phyloP scores from a whole-genome alignment of 306 rosid species.

The Castanea mollissima region DNA sequence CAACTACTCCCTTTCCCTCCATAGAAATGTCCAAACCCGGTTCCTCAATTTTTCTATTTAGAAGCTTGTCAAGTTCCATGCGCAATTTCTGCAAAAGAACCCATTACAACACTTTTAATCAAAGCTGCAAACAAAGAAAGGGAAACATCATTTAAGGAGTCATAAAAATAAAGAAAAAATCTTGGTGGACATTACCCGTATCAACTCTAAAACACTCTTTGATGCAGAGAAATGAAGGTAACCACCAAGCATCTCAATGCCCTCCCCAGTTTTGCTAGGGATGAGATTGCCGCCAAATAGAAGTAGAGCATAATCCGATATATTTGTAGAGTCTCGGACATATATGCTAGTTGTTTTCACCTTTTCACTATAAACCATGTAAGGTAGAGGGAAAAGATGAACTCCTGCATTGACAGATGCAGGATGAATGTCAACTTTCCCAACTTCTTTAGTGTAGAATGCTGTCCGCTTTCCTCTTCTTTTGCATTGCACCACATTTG shows the following conservation, averaged over 20 bases:
- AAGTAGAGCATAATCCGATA: constrained; percentile 89
- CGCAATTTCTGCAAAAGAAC: constrained; percentile 69
- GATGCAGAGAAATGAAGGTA: constrained; percentile 96
- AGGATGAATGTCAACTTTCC: constrained; percentile 95
- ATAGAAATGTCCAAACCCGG: constrained; percentile 70
- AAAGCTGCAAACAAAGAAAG: neutral
- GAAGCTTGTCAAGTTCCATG: constrained; percentile 79
- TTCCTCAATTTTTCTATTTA: constrained; percentile 76
- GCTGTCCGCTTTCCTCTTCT: constrained; percentile 84
- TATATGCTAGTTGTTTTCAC: constrained; percentile 81
- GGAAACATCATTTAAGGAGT: constrained; percentile 4
- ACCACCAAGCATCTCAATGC: constrained; percentile 98
- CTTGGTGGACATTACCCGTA: constrained; percentile 52
- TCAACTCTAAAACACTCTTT: constrained; percentile 74
- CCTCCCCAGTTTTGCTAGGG: constrained; percentile 69
- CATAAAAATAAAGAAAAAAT: constrained; percentile 9
- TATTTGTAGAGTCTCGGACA: constrained; percentile 82
- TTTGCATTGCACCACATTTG: constrained; percentile 96
- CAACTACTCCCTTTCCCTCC: constrained; percentile 82
- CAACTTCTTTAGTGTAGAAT: constrained; percentile 89
- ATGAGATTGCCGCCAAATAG: constrained; percentile 83
- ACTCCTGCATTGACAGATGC: constrained; percentile 92
- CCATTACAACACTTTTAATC: constrained; percentile 12
- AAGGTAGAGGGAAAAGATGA: constrained; percentile 91
- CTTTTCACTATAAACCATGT: constrained; percentile 92